Base-by-base conservation (phyloP, 129 eudicot genomes). In the Flaveria brownii region DNA sequence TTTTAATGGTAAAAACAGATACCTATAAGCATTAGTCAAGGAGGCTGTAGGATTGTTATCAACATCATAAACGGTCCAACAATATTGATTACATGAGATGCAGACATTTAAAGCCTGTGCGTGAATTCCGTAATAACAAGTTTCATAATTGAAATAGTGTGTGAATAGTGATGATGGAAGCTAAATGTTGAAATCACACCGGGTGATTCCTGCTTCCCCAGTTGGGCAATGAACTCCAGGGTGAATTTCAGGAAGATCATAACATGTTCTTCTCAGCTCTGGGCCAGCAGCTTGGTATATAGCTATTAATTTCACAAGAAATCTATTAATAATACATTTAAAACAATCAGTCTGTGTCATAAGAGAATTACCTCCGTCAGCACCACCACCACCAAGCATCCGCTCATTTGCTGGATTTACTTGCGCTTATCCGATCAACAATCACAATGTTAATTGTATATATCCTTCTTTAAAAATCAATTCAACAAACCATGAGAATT, bases 321-420 rank as follows among this genome's bases (percentile, higher is more conserved):
- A 22, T 46, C 55, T 67, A 14, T 6, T 65, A 46, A 55, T 61
- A 39, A 26, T 22, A 63, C 13, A 45, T 10, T 42, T 4, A 60
- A 26, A 16, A 15, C 41, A 23, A 73, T n/a, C 16, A 52, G 64
- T 45, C 73, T 17, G 26, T 55, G 28, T 66, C 26, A 56, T 18
- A 62, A 16, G 57, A 73, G 6, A 54, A 63, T 68, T 77, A 91
- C 97, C 97, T 86, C 99, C 99, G 87, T 91, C 99, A 71, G 90
- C 99, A 83, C 97, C 99, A 84, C 99, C 97, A 80, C 99, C 99
- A 23, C 99, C 99, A 43, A 94, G 97, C 99, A 94, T 94, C 73
- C 80, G 77, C 82, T 87, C 92, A 73, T 94, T 94, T 67, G 99
- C 99, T 45, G 99, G 92, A 91, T 94, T 94, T 39, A 94, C 99